Base-by-base conservation (phyloP, 768 basidiomycete species). In the Boletales sp. region DNA sequence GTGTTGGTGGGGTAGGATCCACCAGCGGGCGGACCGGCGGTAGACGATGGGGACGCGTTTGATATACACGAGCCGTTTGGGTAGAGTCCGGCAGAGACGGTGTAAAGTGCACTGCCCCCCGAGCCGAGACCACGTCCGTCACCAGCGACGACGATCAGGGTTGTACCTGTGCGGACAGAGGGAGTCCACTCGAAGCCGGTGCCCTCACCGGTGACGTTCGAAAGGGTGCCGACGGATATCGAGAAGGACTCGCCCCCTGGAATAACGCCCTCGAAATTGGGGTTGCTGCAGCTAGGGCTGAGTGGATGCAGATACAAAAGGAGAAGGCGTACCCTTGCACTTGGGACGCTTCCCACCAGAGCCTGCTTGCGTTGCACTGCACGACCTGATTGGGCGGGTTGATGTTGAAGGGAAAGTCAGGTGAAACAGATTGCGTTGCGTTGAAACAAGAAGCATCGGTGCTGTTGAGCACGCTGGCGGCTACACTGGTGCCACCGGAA, bases 181-280 rank as follows among this genome's bases (percentile, higher is more conserved):
- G 85, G 81, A 11, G 72, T 79, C 88, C 88, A 92, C 12, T 59
- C 64, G 55, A 90, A 88, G 1, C 89, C 88, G 8, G 77, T 79
- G 10, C 86, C 84, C 53, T 79, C 61, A 0, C 56, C 49, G 0
- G 60, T 24, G 4, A 75, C 65, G 8, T 72, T 61, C 9, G 84
- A 78, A 18, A 85, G 63, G 3, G 60, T 29, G 12, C 74, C 73
- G 54, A 75, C 52, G 2, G 85, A 84, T 40, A 91, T 78, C 7
- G 72, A 57, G 62, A 90, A 88, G 0, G 87, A 87, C 45, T 87
- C 72, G 12, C 89, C 89, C 1, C 89, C 90, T 1, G 90, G 90
- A 30, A 91, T 90, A 38, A 89, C 73, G 4, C 87, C 87, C 21
- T 80, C 71, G 63, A 88, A 87, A 31, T 64, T 75, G n/a, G 81